Conservation (phyloP, 352 stramenopile species). For the Phytophthora foliorum region DNA sequence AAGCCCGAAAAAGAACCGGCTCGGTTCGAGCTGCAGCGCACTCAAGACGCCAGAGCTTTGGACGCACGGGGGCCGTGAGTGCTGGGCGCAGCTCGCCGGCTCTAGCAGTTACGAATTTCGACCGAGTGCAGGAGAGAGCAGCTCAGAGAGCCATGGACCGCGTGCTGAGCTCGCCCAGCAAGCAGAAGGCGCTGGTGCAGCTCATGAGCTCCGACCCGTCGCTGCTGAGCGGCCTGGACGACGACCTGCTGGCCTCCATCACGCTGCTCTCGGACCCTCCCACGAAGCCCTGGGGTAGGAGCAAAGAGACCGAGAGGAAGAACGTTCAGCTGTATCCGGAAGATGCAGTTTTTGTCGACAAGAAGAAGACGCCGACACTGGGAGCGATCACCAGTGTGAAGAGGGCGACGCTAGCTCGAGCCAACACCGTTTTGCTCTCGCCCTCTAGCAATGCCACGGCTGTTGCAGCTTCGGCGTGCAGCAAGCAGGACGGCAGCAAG, state of each 20-base stretch:
- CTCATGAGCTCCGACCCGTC: slow-evolving; percentile 58
- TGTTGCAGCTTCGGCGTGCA: slow-evolving; percentile 11
- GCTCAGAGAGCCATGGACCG: slow-evolving; percentile 32
- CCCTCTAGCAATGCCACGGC: slow-evolving; percentile 34
- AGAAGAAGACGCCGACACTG: slow-evolving; percentile 14
- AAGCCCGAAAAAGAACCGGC: slow-evolving; percentile 25
- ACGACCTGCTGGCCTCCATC: slow-evolving; percentile 49
- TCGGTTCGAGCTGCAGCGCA: background rate
- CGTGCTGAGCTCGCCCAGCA: slow-evolving; percentile 41
- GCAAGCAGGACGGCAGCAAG: slow-evolving; percentile 25
- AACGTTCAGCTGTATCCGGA: slow-evolving; percentile 42
- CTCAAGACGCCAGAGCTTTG: slow-evolving; percentile 2
- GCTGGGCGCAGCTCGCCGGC: slow-evolving; percentile 3
- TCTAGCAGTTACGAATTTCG: slow-evolving; percentile 31
- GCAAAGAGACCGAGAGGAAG: slow-evolving; percentile 12
- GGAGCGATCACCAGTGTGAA: slow-evolving; percentile 10
- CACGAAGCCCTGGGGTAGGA: slow-evolving; percentile 4
- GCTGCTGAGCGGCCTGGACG: slow-evolving; percentile 50
- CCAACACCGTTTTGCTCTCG: slow-evolving; percentile 34
- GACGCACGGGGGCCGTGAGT: background rate
- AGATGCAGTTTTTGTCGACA: slow-evolving; percentile 18
- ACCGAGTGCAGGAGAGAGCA: slow-evolving; percentile 3
- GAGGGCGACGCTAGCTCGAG: slow-evolving; percentile 9
- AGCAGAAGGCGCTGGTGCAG: slow-evolving; percentile 56
- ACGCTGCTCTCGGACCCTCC: slow-evolving; percentile 35